Percentiles rank a stretch among this genome's conserved stretches.
Conservation (phyloP, 164 flowering plant species). For the Berberis thunbergii region DNA sequence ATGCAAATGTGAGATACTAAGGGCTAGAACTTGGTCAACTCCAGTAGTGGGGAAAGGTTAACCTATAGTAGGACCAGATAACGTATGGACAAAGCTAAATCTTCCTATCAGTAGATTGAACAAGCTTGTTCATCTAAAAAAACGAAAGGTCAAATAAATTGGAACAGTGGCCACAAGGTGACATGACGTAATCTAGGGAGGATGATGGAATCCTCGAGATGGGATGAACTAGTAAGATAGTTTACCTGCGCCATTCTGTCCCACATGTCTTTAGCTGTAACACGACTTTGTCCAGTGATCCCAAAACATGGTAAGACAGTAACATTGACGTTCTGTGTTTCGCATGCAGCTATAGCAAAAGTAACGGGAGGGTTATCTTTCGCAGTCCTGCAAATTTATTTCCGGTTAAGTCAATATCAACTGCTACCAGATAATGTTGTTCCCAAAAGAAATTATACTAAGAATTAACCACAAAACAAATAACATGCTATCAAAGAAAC, state of each 20-base stretch:
- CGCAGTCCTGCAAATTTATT: constrained; percentile 55
- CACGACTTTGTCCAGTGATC: constrained; percentile 44
- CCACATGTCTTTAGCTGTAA: constrained; percentile 89
- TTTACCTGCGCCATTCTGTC: constrained; percentile 61
- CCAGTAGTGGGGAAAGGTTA: too few species aligned
- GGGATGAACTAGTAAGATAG: background rate
- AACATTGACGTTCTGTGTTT: constrained; percentile 85
- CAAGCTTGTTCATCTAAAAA: too few species aligned
- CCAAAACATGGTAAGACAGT: constrained; percentile 86
- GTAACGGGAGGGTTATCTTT: constrained; percentile 88
- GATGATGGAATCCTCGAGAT: too few species aligned
- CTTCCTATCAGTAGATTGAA: too few species aligned
- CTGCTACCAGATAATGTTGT: background rate
- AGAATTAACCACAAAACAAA: background rate
- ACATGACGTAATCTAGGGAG: too few species aligned
- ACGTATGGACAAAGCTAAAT: too few species aligned
- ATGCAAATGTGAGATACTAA: too few species aligned
- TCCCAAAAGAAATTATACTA: background rate
- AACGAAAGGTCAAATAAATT: too few species aligned
- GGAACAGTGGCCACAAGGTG: too few species aligned
- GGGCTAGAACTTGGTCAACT: too few species aligned
- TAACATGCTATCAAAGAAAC: too few species aligned
- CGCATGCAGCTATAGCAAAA: constrained; percentile 89
- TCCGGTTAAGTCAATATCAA: constrained; percentile 2
- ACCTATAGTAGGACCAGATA: too few species aligned